phyloP scores from a whole-genome alignment of 140 eudicot species.

The Flaveria floridana region DNA sequence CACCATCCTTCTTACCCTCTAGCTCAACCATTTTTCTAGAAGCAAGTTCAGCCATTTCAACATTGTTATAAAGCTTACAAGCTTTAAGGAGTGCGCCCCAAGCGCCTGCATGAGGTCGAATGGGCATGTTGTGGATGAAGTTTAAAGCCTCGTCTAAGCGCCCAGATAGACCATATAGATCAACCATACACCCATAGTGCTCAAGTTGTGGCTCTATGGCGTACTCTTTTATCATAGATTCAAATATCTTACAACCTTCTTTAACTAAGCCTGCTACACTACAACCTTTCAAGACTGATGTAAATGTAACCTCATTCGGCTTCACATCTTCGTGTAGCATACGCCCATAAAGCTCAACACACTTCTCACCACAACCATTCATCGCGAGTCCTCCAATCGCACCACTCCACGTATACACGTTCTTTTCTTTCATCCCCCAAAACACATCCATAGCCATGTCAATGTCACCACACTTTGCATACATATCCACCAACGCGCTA shows the following conservation, averaged over 20 bases:
- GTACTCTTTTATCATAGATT: constrained; percentile 27
- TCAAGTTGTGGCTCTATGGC: constrained; percentile 32
- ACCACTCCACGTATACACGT: constrained; percentile 34
- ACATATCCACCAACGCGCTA: constrained; percentile 53
- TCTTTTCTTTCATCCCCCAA: constrained; percentile 26
- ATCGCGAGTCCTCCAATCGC: constrained; percentile 38
- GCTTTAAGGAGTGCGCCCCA: constrained; percentile 42
- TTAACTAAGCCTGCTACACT: constrained; percentile 36
- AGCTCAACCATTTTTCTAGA: constrained; percentile 33
- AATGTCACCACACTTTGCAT: constrained; percentile 51
- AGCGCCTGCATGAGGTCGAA: constrained; percentile 33
- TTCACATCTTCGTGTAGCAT: constrained; percentile 31
- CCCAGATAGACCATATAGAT: constrained; percentile 38
- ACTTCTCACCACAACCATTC: constrained; percentile 30
- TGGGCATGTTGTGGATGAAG: constrained; percentile 36
- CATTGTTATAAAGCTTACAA: constrained; percentile 29
- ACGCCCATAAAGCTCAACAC: constrained; percentile 20
- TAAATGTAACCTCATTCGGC: constrained; percentile 40
- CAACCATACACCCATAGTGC: constrained; percentile 43
- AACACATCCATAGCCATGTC: constrained; percentile 30
- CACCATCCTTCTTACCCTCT: constrained; percentile 40
- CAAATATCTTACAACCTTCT: constrained; percentile 39
- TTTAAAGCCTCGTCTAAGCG: constrained; percentile 28
- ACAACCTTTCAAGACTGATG: constrained; percentile 39
- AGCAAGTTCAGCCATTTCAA: constrained; percentile 36